Evolutionary conservation across 441 rosid species (phyloP), one percentile per base, ranked within the genome.

Genomic region (Melastoma candidum): DNA sequence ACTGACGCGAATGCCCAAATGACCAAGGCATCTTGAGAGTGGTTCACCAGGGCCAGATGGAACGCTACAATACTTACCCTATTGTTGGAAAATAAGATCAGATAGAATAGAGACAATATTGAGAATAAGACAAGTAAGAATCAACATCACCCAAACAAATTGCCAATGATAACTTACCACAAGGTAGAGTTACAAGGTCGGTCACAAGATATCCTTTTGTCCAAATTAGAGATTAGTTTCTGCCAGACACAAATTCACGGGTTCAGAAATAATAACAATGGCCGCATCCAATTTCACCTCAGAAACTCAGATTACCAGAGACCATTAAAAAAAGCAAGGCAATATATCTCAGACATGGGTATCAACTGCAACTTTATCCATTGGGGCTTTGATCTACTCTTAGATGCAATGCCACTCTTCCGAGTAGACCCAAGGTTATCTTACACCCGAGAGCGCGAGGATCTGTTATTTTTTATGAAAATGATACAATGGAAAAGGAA

Each of bases 51-150:
- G 69, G 99, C 86, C 41, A 60, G 83, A 76, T 90, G 97, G 75
- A 90, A 85, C 24, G 90, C 88, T 72, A 94, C 71, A 46, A 94
- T 68, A 62, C 86, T 88, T 74, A 90, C 63, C 99, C 99, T 90
- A 48, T 44, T 47, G 48, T 52, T 48, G 47, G 39, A 12, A 52
- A 32, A 39, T 29, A 25, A 52, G 39, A 52, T 32, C 26, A 39
- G 46, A 52, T 12, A 9, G 46, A 52, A 14, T 10, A 12, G 46
- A 36, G 43, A 45, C 12, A 52, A 17, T 17, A 7, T 46, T 54
- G 60, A 29, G 51, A 39, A 52, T 48, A 48, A 25, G 51, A 36
- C 8, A 36, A 36, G 8, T 36, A 36, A 36, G 41, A 36, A 36
- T 1, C 7, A 36, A 36, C 8, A 36, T 36, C 41, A 36, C 41